A percentile compares a stretch with the other conserved stretches of the same genome.
Conservation (phyloP, 2,329 filamentous ascomycete genomes). For the Moelleriella libera region DNA sequence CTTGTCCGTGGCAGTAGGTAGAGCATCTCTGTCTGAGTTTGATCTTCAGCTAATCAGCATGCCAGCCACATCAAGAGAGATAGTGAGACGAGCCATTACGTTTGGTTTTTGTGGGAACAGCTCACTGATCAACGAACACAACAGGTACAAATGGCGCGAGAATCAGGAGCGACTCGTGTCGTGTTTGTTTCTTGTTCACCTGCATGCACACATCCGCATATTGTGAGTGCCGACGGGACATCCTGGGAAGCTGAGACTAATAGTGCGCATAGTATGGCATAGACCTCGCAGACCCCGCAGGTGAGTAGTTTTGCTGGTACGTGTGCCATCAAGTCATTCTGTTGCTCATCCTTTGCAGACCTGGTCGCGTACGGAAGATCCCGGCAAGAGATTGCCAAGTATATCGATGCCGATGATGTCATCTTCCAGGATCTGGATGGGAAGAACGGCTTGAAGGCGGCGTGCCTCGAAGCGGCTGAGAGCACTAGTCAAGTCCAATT, state of each 20-base stretch:
- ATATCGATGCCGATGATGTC: conserved; percentile 6
- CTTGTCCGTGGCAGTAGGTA: conserved; percentile 51
- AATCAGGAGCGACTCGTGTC: conserved; percentile 69
- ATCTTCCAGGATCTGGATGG: conserved; percentile 47
- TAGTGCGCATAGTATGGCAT: conserved; percentile 24
- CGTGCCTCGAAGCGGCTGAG: conserved; percentile 56
- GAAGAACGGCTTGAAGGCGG: conserved; percentile 41
- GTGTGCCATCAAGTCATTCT: not conserved
- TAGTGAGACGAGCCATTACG: not conserved
- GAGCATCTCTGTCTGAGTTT: conserved; percentile 29
- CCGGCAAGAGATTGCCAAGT: conserved; percentile 19
- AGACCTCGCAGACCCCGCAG: conserved; percentile 25
- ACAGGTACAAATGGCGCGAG: conserved; percentile 53
- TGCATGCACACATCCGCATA: conserved; percentile 72
- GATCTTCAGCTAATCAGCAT: conserved; percentile 7
- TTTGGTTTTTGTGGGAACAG: not conserved
- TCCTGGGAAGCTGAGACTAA: not conserved
- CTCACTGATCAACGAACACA: conserved; percentile 5
- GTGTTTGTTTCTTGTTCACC: conserved; percentile 75
- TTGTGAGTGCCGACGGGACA: conserved; percentile 40
- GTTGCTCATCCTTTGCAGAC: conserved; percentile 11
- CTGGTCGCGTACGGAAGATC: conserved; percentile 27
- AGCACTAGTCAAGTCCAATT: conserved; percentile 36
- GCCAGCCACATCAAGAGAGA: not conserved
- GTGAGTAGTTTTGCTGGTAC: not conserved